Conservation (phyloP, 1,284 basidiomycete genomes). For the Ganoderma sp. region DNA sequence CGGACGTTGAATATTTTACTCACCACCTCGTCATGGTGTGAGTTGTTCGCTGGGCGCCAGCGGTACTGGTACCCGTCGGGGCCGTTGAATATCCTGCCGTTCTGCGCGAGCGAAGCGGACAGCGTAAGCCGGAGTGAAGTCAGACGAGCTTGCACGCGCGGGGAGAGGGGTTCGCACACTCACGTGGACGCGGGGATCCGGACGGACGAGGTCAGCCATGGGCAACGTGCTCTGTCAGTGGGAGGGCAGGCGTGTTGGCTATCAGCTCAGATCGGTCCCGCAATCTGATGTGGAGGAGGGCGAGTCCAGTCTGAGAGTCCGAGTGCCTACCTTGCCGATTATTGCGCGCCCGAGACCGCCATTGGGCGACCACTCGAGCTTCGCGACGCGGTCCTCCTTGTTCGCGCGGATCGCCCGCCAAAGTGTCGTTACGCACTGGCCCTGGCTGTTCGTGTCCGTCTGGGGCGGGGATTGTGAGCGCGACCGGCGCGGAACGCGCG, state of each 20-base stretch:
- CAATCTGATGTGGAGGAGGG: conserved; percentile 29
- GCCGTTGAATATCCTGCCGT: conserved; percentile 73
- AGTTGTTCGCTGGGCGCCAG: conserved; percentile 69
- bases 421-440: conserved; percentile 74
- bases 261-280: conserved; percentile 31
- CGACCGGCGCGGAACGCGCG: conserved; percentile 11
- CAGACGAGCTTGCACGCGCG: conserved; percentile 21
- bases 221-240: conserved; percentile 69
- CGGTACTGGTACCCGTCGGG: conserved; percentile 80
- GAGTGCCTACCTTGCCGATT: conserved; percentile 71
- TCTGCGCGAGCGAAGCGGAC: conserved; percentile 34
- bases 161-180: conserved; percentile 22
- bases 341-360: conserved; percentile 81
- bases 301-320: conserved; percentile 3
- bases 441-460: conserved; percentile 67
- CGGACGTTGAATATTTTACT: conserved; percentile 37
- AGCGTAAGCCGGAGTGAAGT: conserved; percentile 16
- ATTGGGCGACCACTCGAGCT: conserved; percentile 81
- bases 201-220: conserved; percentile 79
- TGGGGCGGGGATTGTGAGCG: conserved; percentile 43
- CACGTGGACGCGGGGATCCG: conserved; percentile 54
- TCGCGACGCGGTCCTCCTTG: conserved; percentile 83
- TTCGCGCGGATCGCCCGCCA: conserved; percentile 77
- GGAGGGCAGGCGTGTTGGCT: conserved; percentile 26
- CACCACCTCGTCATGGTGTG: conserved; percentile 64